phyloP scores from a whole-genome alignment of 306 rosid genomes.

The Lathyrus aphaca region DNA sequence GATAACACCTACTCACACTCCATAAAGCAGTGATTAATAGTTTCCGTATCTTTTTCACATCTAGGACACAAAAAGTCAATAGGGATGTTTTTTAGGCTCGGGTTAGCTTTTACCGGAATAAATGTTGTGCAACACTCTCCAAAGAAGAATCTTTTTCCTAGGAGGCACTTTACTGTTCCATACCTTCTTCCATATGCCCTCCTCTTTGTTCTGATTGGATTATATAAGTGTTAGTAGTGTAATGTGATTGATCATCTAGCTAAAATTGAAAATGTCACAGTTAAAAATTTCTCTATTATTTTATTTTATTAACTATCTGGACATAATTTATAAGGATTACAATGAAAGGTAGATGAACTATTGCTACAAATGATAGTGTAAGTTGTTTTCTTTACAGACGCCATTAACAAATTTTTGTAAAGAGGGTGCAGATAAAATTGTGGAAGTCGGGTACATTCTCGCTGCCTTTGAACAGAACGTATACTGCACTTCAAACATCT shows the following conservation, averaged over 20 bases:
- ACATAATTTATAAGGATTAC: constrained; percentile 30
- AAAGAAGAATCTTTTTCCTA: too few relatives aligned
- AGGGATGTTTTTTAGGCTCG: too few relatives aligned
- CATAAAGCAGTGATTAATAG: too few relatives aligned
- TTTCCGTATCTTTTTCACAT: too few relatives aligned
- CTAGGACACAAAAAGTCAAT: too few relatives aligned
- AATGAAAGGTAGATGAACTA: constrained; percentile 25
- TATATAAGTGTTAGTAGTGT: background rate
- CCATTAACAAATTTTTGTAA: constrained; percentile 13
- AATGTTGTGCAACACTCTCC: too few relatives aligned
- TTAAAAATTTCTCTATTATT: background rate
- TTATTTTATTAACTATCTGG: constrained; percentile 1
- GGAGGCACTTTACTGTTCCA: too few relatives aligned
- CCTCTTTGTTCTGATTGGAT: too few relatives aligned
- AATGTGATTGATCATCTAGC: background rate
- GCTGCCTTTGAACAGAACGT: constrained; percentile 26
- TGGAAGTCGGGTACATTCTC: constrained; percentile 5
- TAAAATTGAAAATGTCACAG: background rate
- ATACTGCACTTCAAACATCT: constrained; percentile 28
- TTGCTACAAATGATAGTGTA: constrained; percentile 16
- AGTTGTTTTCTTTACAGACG: background rate
- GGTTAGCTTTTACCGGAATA: too few relatives aligned
- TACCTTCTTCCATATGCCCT: too few relatives aligned
- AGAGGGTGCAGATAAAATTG: constrained; percentile 1
- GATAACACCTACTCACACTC: too few relatives aligned